Base-by-base conservation (phyloP, 2,329 filamentous ascomycete genomes). In the Fonsecaea multimorphosa region DNA sequence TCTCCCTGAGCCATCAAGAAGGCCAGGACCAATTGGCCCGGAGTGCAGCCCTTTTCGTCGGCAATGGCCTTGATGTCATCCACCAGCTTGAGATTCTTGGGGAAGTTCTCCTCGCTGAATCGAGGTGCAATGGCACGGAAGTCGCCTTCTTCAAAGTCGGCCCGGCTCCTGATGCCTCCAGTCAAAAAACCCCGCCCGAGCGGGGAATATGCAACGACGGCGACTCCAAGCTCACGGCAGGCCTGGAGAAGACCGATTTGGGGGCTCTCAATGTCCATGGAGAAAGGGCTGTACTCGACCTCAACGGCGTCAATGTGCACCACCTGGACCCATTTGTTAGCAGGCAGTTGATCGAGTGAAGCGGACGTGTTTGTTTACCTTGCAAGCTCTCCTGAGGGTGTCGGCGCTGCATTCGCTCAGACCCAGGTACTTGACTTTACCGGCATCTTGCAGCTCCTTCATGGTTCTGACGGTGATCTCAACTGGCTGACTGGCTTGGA, bases 1-100 rank as follows among this genome's bases (percentile, higher is more conserved):
- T 89, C 44, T 34, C 85, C 85, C 71, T 89, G 86, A 3, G 82
- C 82, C 68, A 88, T 71, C 63, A 90, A 70, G 87, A 88, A 91
- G 0, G 87, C 87, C 31, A 90, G 78, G 1, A 85, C 83, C 34
- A 91, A 73, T 73, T 91, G 84, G 1, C 80, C 81, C 0, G 85
- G 70, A 0, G 87, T 87, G 53, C 79, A 81, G 2, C 78, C 81
- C 76, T 90, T 89, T 67, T 76, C 78, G 49, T 80, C 76, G 0
- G 85, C 86, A 5, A 89, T 72, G 4, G 72, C 77, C 2, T 66
- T 68, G 76, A 89, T 78, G 16, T 76, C 74, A 52, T 84, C 81
- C 11, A 86, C 83, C 5, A 88, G 74, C 70, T 80, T 78, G 12
- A 87, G 70, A 71, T 89, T 89, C 75, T 86, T 85, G 19, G 74